These are phyloP conservation scores for Maudiozyma pseudohumilis DNA, from an alignment of 805 yeast species.

Conservation along the genomic window DNA sequence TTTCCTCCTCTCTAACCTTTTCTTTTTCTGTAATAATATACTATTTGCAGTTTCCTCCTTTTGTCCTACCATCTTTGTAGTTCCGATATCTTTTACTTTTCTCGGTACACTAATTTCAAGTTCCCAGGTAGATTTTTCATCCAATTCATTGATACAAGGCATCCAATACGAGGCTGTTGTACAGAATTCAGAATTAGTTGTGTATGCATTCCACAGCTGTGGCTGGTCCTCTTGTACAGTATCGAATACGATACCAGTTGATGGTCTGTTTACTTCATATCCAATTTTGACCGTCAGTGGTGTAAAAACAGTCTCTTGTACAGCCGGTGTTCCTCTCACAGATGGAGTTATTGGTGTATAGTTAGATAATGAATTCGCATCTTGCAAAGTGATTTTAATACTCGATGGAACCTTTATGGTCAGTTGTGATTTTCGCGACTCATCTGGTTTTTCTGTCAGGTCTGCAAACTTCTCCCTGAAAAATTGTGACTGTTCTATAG, in stretches of 20 bases:
- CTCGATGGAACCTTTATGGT: slow-evolving; percentile 26
- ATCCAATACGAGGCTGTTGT: slow-evolving; percentile 93
- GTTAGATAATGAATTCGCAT: slow-evolving; percentile 31
- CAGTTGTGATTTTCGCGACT: slow-evolving; percentile 23
- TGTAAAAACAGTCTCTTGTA: slow-evolving; percentile 46
- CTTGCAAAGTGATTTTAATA: slow-evolving; percentile 51
- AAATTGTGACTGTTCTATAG: slow-evolving; percentile 28
- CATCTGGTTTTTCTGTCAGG: slow-evolving; percentile 23
- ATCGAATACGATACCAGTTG: slow-evolving; percentile 65
- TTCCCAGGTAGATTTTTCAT: slow-evolving; percentile 90
- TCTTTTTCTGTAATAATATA: slow-evolving; percentile 10
- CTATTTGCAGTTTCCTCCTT: slow-evolving; percentile 3
- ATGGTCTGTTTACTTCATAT: slow-evolving; percentile 55
- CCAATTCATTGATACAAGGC: slow-evolving; percentile 83
- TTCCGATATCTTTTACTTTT: slow-evolving; percentile 60
- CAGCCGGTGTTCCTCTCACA: slow-evolving; percentile 31
- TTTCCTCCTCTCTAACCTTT: slow-evolving; percentile 6
- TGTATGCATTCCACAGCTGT: slow-evolving; percentile 74
- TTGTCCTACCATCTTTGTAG: slow-evolving; percentile 29
- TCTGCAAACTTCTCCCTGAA: slow-evolving; percentile 25
- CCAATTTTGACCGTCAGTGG: slow-evolving; percentile 66
- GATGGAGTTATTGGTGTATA: slow-evolving; percentile 35
- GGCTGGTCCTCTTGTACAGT: slow-evolving; percentile 31
- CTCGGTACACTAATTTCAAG: slow-evolving; percentile 77
- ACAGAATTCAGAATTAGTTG: slow-evolving; percentile 67